phyloP scores from a whole-genome alignment of 495 filamentous ascomycete genomes.

The Aspergillus cavernicola region DNA sequence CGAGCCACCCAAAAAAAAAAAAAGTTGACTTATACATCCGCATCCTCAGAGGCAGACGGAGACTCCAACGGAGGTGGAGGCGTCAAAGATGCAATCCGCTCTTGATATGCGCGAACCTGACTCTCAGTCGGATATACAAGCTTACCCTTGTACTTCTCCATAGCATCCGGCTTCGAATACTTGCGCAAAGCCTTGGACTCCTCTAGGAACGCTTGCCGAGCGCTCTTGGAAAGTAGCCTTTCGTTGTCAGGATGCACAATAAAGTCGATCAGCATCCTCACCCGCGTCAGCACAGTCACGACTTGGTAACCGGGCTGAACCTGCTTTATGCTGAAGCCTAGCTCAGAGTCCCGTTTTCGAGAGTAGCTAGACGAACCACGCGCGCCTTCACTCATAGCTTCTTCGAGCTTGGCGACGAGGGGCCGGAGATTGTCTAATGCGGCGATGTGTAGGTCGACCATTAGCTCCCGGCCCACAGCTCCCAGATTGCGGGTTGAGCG shows the following conservation, averaged over 20 bases:
- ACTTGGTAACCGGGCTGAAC: not conserved
- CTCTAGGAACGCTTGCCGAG: conserved; percentile 20
- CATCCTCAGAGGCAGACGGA: not conserved
- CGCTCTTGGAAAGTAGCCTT: conserved; percentile 24
- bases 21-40: too few relatives aligned
- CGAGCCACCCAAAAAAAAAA: not conserved
- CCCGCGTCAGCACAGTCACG: conserved; percentile 24
- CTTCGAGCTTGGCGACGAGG: conserved; percentile 26
- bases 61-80: too few relatives aligned
- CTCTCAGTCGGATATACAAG: conserved; percentile 23
- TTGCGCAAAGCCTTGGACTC: conserved; percentile 28
- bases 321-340: not conserved
- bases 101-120: conserved; percentile 20
- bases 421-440: conserved; percentile 28
- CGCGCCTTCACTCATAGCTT: conserved; percentile 17
- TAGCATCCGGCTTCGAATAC: conserved; percentile 27
- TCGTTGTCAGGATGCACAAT: conserved; percentile 24
- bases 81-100: not conserved
- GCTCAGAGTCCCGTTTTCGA: too few relatives aligned
- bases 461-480: conserved; percentile 25
- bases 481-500: conserved; percentile 13
- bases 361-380: not conserved
- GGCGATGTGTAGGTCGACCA: conserved; percentile 21
- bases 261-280: conserved; percentile 29
- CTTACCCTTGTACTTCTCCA: conserved; percentile 10